These are phyloP conservation scores for Postia placenta DNA, from an alignment of 768 basidiomycete genomes.

Conservation along the genomic window DNA sequence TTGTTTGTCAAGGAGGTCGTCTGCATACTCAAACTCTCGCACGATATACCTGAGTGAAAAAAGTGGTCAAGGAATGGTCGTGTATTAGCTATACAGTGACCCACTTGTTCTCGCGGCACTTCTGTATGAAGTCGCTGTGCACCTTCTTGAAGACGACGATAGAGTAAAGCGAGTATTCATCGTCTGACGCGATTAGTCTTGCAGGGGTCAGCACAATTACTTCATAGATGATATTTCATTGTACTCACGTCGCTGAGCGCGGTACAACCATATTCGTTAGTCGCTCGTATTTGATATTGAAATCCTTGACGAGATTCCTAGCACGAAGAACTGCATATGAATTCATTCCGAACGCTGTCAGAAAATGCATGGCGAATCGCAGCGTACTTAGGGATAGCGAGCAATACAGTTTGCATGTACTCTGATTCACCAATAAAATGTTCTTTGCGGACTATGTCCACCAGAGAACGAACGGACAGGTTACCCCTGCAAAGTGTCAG, in stretches of 20 bases:
- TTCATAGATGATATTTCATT: neutral
- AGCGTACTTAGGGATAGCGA: slow-evolving; percentile 87
- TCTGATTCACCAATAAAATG: slow-evolving; percentile 88
- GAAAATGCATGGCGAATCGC: neutral
- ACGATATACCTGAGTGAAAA: slow-evolving; percentile 66
- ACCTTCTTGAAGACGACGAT: slow-evolving; percentile 88
- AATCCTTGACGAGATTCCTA: slow-evolving; percentile 79
- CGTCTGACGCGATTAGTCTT: slow-evolving; percentile 78
- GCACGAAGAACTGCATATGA: neutral
- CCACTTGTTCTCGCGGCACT: slow-evolving; percentile 92
- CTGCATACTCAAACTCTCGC: slow-evolving; percentile 90
- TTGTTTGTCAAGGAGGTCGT: slow-evolving; percentile 75
- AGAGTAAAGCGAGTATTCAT: slow-evolving; percentile 80
- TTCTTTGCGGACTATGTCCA: slow-evolving; percentile 75
- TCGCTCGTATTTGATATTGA: slow-evolving; percentile 86
- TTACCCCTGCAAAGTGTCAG: slow-evolving; percentile 71
- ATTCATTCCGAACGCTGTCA: neutral
- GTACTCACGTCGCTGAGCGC: slow-evolving; percentile 73
- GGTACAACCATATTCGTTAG: slow-evolving; percentile 89
- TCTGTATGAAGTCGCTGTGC: slow-evolving; percentile 89
- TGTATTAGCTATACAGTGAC: slow-evolving; percentile 14
- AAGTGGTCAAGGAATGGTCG: neutral
- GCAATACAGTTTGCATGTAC: slow-evolving; percentile 86
- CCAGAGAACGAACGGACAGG: slow-evolving; percentile 84
- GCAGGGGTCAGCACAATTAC: neutral